Evolutionary conservation across 1,284 basidiomycete species (phyloP), one percentile per base, ranked within the genome.

Genomic region (Filobasidium uniguttulatum): DNA sequence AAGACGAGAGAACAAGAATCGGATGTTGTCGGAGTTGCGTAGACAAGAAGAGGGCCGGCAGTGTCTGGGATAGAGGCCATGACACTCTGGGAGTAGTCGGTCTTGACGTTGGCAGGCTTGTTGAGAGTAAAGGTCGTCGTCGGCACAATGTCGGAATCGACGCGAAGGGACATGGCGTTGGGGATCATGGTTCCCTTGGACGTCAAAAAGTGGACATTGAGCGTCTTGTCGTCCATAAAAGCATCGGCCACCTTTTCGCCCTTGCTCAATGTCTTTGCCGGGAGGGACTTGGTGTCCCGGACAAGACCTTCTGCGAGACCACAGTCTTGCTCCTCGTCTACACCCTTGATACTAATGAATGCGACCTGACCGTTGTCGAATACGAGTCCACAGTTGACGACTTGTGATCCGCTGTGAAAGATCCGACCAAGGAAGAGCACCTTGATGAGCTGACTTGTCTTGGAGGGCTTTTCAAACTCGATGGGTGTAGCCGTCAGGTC

Each of bases 21-120:
- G 5, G 54, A 49, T 1, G 46, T n/a, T 12, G 44, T 50, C 3
- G 49, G 19, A 3, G 35, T 44, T 29, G 50, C 37, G 22, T 41
- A 25, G 22, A 50, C 38, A 25, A 55, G 23, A 3, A 52, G 45
- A 20, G 46, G 35, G 35, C 54, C 54, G n/a, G 50, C n/a, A 8
- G 46, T 33, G 12, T 50, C 50, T 5, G 54, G 46, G 5, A 55
- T 31, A 10, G 50, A 45, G 2, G 54, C 36, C 10, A 55, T 26
- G 14, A 31, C 15, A 12, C 37, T 29, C 2, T 33, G 3, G 5
- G 37, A n/a, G n/a, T n/a, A n/a, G n/a, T n/a, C n/a, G n/a, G n/a
- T n/a, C n/a, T n/a, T n/a, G 15, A 19, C 2, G 22, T 26, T 10
- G 22, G 41, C 28, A 19, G 46, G 29, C 9, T 33, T 29, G n/a